Percentiles rank a stretch among this genome's conserved stretches.
phyloP scores from a whole-genome alignment of 805 yeast genomes.

The Yamadazyma ubonensis region DNA sequence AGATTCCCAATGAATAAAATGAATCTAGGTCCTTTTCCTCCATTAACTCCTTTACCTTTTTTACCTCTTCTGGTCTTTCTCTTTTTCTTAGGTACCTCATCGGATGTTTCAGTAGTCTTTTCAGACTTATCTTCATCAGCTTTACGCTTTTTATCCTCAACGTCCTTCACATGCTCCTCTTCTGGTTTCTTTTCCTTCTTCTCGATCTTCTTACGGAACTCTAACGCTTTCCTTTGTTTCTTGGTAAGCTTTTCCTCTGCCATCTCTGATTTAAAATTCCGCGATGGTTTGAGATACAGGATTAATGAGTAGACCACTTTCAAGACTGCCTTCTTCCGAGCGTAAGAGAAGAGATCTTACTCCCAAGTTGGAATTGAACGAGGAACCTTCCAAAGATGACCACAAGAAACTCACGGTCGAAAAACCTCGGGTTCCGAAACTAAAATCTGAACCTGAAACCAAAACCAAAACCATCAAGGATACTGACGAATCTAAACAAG shows the following conservation, averaged over 20 bases:
- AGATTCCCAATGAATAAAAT: slow-evolving; percentile 88
- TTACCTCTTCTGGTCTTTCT: slow-evolving; percentile 78
- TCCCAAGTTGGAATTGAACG: not conserved
- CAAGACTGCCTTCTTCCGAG: slow-evolving; percentile 8
- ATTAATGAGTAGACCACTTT: slow-evolving; percentile 7
- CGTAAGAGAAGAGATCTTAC: slow-evolving; percentile 11
- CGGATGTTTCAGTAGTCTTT: slow-evolving; percentile 8
- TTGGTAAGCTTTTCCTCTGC: slow-evolving; percentile 51
- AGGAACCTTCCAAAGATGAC: not conserved
- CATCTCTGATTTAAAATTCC: slow-evolving; percentile 9
- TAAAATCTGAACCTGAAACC: not conserved
- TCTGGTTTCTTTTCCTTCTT: slow-evolving; percentile 32
- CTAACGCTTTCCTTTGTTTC: slow-evolving; percentile 63
- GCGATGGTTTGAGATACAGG: slow-evolving; percentile 12
- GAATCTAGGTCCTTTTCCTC: slow-evolving; percentile 60
- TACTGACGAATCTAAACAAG: not conserved
- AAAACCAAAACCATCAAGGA: not conserved
- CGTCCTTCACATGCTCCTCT: slow-evolving; percentile 27
- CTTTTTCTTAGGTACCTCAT: slow-evolving; percentile 51
- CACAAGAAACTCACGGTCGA: no score
- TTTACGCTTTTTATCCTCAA: slow-evolving; percentile 23
- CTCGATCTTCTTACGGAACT: slow-evolving; percentile 49
- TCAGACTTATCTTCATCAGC: slow-evolving; percentile 15
- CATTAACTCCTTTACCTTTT: slow-evolving; percentile 58
- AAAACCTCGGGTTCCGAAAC: not conserved